Base-by-base conservation (phyloP, 306 rosid genomes). In the Abrus pulchellus region DNA sequence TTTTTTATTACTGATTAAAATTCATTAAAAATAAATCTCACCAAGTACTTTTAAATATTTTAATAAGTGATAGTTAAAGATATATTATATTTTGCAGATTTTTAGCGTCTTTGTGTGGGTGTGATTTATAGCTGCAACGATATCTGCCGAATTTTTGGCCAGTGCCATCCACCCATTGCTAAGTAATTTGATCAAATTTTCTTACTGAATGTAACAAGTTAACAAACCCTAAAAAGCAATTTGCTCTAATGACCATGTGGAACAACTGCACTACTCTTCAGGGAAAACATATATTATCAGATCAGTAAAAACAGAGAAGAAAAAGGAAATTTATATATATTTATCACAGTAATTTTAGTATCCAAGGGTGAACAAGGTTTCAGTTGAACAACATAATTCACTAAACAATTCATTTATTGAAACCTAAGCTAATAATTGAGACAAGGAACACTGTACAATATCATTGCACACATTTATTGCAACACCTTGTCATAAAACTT, bases 341-440 rank as follows among this genome's bases (percentile, higher is more conserved):
- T 2, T 34, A 50, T 55, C 9, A 20, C 5, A 30, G 14, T 43
- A 59, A 29, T 59, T 75, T 75, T 75, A 75, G 80, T 62, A 48
- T 28, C 52, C 73, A 76, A 27, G 63, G 53, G 43, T 38, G 50
- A 50, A 36, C 43, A 32, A 45, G 49, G 47, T 45, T 56, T 52
- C 52, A 47, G 48, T 56, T 71, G 76, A 75, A 67, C 49, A 55
- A 5, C 30, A 67, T 34, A 32, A 2, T 45, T 45, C 56, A 27
- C 28, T 29, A 60, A 71, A 62, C 79, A 81, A 13, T 48, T 20
- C 29, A 34, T 14, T 38, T 59, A 13, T 68, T 20, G 20, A 7
- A 82, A 72, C 68, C 80, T 8, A 76, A 74, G 63, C 8, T 64
- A 80, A 57, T 44, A 77, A 57, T n/a, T 10, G 34, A 69, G 30